Evolutionary conservation across 805 yeast species (phyloP).

Genomic region (Zygotorulaspora danielsina): DNA sequence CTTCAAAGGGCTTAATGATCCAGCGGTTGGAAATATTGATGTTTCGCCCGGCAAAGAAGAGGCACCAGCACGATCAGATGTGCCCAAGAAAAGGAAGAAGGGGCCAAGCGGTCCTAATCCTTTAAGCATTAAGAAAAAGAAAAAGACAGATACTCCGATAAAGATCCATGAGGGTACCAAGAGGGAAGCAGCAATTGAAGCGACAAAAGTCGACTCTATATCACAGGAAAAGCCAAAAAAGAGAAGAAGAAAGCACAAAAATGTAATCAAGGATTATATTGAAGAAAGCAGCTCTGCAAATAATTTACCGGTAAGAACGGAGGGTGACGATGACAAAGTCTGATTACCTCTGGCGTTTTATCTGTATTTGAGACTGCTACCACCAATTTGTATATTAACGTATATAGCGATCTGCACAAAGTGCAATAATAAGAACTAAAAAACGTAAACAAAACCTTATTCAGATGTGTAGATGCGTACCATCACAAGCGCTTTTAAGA

Average conservation of each 20-base stretch:
- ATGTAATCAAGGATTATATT: conserved; percentile 4
- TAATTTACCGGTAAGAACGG: too few species aligned
- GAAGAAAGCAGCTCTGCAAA: background rate
- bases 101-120: conserved; percentile 89
- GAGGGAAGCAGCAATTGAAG: conserved; percentile 2
- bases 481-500: too few species aligned
- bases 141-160: conserved; percentile 22
- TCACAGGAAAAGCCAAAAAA: conserved; percentile 13
- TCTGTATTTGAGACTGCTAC: too few species aligned
- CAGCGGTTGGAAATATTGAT: conserved; percentile 45
- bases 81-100: conserved; percentile 45
- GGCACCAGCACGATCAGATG: conserved; percentile 11
- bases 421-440: conserved; percentile 1
- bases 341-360: too few species aligned
- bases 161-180: conserved; percentile 3
- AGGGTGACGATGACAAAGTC: too few species aligned
- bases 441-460: conserved; percentile 1
- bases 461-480: too few species aligned
- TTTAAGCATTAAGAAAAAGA: conserved; percentile 77
- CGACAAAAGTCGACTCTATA: too few species aligned
- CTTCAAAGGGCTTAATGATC: conserved; percentile 72
- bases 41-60: conserved; percentile 23
- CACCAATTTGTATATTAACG: background rate
- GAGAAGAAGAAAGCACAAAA: conserved; percentile 24
- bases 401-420: background rate